Conservation (phyloP, 73 alveolate species). For the Symbiodinium pilosum region DNA sequence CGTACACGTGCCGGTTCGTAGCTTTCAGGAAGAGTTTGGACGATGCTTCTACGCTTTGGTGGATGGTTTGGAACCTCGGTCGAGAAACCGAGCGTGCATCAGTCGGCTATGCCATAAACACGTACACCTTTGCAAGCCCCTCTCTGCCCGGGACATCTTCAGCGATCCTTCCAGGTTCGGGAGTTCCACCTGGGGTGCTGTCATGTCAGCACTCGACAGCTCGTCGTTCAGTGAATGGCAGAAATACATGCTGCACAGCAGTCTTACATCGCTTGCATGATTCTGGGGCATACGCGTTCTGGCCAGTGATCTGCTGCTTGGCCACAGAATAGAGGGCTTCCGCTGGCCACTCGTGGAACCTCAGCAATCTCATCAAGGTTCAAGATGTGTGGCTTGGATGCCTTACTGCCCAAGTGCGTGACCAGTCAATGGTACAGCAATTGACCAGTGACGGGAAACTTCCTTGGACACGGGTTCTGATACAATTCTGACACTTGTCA, state of each 20-base stretch:
- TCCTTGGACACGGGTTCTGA: slow-evolving; percentile 85
- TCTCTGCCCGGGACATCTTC: slow-evolving; percentile 93
- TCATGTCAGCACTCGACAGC: not conserved
- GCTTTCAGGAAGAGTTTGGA: slow-evolving; percentile 80
- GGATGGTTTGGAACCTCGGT: slow-evolving; percentile 96
- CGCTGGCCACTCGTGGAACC: slow-evolving; percentile 99
- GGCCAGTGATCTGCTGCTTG: slow-evolving; percentile 96
- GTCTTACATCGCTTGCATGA: not conserved
- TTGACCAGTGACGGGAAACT: slow-evolving; percentile 99
- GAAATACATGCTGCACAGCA: not conserved
- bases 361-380: not conserved
- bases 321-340: slow-evolving; percentile 98
- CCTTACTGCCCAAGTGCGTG: slow-evolving; percentile 96
- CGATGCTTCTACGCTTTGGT: slow-evolving; percentile 96
- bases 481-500: not conserved
- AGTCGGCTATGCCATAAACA: not conserved
- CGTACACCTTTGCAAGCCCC: not conserved
- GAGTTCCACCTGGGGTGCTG: slow-evolving; percentile 94
- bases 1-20: slow-evolving; percentile 80
- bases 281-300: not conserved
- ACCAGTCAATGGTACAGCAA: slow-evolving; percentile 99
- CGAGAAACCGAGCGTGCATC: not conserved
- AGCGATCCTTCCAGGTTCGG: slow-evolving; percentile 96
- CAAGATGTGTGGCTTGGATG: too few relatives aligned
- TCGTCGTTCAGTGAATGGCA: slow-evolving; percentile 75